phyloP scores from a whole-genome alignment of 2,329 filamentous ascomycete genomes.

The Ceratocystis eucalypticola region DNA sequence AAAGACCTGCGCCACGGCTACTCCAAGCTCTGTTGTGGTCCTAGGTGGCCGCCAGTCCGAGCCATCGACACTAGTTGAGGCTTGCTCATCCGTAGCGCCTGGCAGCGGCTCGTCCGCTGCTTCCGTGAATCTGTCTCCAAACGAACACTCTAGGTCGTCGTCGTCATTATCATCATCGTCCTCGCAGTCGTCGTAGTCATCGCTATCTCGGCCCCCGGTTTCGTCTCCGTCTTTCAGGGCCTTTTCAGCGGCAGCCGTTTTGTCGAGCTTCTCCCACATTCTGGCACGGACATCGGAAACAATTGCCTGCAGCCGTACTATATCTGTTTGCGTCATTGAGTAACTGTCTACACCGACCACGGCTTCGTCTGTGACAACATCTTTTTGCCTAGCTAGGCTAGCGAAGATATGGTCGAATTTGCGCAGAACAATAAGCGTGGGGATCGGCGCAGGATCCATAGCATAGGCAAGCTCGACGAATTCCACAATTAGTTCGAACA shows the following conservation, averaged over 20 bases:
- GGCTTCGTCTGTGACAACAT: slow-evolving; percentile 49
- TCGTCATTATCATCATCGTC: slow-evolving; percentile 6
- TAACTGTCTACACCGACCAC: slow-evolving; percentile 58
- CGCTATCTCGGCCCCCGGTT: neutral
- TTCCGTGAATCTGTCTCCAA: slow-evolving; percentile 27
- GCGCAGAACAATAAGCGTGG: slow-evolving; percentile 55
- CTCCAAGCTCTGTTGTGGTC: slow-evolving; percentile 37
- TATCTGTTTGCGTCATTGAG: slow-evolving; percentile 48
- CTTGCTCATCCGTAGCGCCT: neutral
- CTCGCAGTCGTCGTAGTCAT: neutral
- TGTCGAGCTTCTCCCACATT: slow-evolving; percentile 30
- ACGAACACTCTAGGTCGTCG: slow-evolving; percentile 21
- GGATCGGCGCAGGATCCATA: slow-evolving; percentile 33
- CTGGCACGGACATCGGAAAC: slow-evolving; percentile 61
- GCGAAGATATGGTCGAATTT: slow-evolving; percentile 80
- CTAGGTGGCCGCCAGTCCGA: slow-evolving; percentile 13
- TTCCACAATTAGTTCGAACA: slow-evolving; percentile 62
- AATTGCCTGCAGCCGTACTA: slow-evolving; percentile 71
- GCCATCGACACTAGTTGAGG: slow-evolving; percentile 11
- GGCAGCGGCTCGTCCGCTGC: slow-evolving; percentile 25
- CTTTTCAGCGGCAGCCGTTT: slow-evolving; percentile 24
- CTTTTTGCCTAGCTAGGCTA: slow-evolving; percentile 53
- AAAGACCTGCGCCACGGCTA: slow-evolving; percentile 65
- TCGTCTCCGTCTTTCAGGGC: neutral
- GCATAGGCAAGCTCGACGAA: slow-evolving; percentile 55